Conservation (phyloP, 1,284 basidiomycete species). For the Crucibulum cyathiforme region DNA sequence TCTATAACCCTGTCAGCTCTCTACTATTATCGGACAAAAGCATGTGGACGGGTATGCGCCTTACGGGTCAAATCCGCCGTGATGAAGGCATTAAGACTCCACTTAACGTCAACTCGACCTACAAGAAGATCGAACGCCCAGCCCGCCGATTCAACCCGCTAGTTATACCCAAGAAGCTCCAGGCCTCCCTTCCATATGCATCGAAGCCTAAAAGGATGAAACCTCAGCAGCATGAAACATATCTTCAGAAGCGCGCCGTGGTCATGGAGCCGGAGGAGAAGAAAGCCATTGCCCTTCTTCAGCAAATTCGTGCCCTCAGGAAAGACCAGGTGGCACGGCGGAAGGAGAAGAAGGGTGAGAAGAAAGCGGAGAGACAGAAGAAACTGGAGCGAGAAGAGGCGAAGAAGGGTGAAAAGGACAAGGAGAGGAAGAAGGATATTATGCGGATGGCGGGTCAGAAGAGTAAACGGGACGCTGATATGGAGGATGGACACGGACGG, state of each 20-base stretch:
- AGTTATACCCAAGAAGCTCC: conserved; percentile 87
- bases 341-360: conserved; percentile 84
- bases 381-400: conserved; percentile 76
- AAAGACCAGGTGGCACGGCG: conserved; percentile 85
- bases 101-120: conserved; percentile 83
- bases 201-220: conserved; percentile 90
- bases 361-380: conserved; percentile 67
- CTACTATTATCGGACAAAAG: conserved; percentile 83
- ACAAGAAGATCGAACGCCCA: conserved; percentile 83
- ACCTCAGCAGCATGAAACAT: conserved; percentile 78
- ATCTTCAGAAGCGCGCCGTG: conserved; percentile 92
- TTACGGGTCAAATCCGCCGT: conserved; percentile 91
- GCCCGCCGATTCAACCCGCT: conserved; percentile 92
- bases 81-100: conserved; percentile 89
- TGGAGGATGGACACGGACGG: conserved; percentile 57
- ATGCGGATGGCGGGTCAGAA: conserved; percentile 80
- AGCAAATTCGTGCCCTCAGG: conserved; percentile 92
- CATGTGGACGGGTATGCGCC: conserved; percentile 90
- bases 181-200: conserved; percentile 89
- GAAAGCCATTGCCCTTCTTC: conserved; percentile 89
- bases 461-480: conserved; percentile 67
- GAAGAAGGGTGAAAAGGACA: conserved; percentile 73
- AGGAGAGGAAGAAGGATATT: conserved; percentile 79
- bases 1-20: conserved; percentile 97
- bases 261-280: conserved; percentile 96